These are phyloP conservation scores for Boehmeria nivea DNA, from an alignment of 306 rosid species.

Conservation along the genomic window DNA sequence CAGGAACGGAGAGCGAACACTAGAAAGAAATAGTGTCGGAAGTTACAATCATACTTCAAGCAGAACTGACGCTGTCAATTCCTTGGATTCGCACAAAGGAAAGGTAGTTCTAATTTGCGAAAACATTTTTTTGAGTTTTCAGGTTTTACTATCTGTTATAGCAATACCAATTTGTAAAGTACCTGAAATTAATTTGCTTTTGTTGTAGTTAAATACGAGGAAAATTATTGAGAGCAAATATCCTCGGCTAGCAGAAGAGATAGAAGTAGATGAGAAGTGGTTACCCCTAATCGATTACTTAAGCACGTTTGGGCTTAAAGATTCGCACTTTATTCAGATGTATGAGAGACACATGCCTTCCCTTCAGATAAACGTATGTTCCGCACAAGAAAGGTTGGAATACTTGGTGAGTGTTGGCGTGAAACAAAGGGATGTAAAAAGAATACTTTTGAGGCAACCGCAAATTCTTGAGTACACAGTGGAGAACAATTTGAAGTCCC, in stretches of 20 bases:
- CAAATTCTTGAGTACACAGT: conserved; percentile 76
- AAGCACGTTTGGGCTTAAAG: conserved; percentile 78
- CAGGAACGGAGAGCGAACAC: conserved; percentile 9
- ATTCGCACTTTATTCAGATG: conserved; percentile 89
- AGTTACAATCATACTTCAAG: background rate
- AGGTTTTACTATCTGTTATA: conserved; percentile 19
- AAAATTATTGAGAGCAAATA: conserved; percentile 46
- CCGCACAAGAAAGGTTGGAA: conserved; percentile 85
- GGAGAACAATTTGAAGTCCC: conserved; percentile 85
- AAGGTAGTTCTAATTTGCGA: conserved; percentile 43
- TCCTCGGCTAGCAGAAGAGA: conserved; percentile 67
- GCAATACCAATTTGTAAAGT: conserved; percentile 7
- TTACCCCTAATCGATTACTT: conserved; percentile 90
- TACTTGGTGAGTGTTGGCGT: conserved; percentile 88
- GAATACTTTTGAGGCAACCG: conserved; percentile 88
- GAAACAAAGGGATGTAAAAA: conserved; percentile 74
- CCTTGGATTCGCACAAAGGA: conserved; percentile 29
- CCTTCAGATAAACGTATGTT: conserved; percentile 72
- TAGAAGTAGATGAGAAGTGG: conserved; percentile 68
- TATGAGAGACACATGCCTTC: conserved; percentile 89
- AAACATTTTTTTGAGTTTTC: conserved; percentile 8
- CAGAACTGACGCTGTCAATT: conserved; percentile 29
- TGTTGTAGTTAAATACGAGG: conserved; percentile 42
- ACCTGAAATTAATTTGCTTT: conserved; percentile 14
- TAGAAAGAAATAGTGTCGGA: too few species aligned